Percentiles rank a stretch among this genome's conserved stretches.
phyloP scores from a whole-genome alignment of 208 protist species.

The Leptomonas pyrrhocoris region DNA sequence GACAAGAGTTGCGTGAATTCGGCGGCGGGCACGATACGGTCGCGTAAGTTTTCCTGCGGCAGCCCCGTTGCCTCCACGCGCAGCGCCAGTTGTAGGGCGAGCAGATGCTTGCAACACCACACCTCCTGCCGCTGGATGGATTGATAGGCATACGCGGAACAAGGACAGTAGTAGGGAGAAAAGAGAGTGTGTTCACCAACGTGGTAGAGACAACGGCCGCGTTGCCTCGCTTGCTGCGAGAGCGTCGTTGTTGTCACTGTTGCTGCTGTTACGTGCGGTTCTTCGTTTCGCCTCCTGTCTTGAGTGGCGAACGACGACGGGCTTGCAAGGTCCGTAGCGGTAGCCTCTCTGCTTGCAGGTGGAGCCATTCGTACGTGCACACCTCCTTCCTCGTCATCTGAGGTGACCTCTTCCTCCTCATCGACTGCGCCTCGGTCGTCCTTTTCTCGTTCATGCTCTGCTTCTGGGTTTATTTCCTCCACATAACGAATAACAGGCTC shows the following conservation, averaged over 20 bases:
- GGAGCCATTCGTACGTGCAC: background rate
- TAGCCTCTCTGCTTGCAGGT: background rate
- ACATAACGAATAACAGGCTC: constrained; percentile 74
- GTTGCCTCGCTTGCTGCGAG: background rate
- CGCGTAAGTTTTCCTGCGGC: constrained; percentile 49
- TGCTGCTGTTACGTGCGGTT: background rate
- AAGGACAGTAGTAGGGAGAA: constrained; percentile 82
- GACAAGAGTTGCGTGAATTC: constrained; percentile 37
- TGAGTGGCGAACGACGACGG: background rate
- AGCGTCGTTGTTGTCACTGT: background rate
- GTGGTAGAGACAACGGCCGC: constrained; percentile 61
- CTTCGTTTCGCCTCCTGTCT: background rate
- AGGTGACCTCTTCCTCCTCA: constrained; percentile 2
- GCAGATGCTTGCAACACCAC: constrained; percentile 85
- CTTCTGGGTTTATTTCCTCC: constrained; percentile 14
- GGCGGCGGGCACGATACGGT: constrained; percentile 36
- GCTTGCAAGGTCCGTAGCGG: background rate
- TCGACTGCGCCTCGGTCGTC: background rate
- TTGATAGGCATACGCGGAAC: constrained; percentile 78
- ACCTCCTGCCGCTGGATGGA: constrained; percentile 72
- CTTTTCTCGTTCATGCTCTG: background rate
- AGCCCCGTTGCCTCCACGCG: constrained; percentile 57
- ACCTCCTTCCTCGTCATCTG: background rate
- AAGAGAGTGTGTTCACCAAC: constrained; percentile 79
- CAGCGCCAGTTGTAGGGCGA: constrained; percentile 74